Evolutionary conservation across 2,329 filamentous ascomycete genomes (phyloP).

Genomic region (Neobulgaria alba): DNA sequence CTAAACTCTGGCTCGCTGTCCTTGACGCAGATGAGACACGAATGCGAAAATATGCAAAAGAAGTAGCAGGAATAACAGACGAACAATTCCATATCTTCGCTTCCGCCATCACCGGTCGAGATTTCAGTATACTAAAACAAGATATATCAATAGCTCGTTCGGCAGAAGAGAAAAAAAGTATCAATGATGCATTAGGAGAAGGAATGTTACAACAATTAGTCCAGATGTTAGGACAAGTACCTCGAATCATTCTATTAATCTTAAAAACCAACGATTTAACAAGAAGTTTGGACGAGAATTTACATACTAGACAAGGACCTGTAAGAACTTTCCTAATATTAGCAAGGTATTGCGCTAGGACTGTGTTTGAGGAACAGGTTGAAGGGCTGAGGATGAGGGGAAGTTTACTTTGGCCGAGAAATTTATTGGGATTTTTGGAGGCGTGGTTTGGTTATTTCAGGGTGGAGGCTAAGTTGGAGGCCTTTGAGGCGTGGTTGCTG

Average conservation of each 20-base stretch:
- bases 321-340: slow-evolving; percentile 60
- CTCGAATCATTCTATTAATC: slow-evolving; percentile 86
- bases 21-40: slow-evolving; percentile 76
- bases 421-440: slow-evolving; percentile 42
- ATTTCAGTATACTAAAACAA: slow-evolving; percentile 66
- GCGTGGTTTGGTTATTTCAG: slow-evolving; percentile 52
- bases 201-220: slow-evolving; percentile 85
- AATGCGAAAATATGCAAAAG: slow-evolving; percentile 83
- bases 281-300: slow-evolving; percentile 82
- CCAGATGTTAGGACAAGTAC: slow-evolving; percentile 78
- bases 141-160: slow-evolving; percentile 50
- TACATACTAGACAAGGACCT: slow-evolving; percentile 63
- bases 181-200: slow-evolving; percentile 75
- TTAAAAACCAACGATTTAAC: slow-evolving; percentile 97
- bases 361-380: slow-evolving; percentile 56
- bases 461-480: slow-evolving; percentile 54
- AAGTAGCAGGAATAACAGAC: slow-evolving; percentile 82
- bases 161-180: slow-evolving; percentile 73
- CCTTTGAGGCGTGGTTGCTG: slow-evolving; percentile 53
- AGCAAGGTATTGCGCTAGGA: slow-evolving; percentile 58
- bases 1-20: slow-evolving; percentile 94
- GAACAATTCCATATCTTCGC: slow-evolving; percentile 93
- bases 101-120: slow-evolving; percentile 88
- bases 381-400: slow-evolving; percentile 46
- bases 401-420: slow-evolving; percentile 50